Evolutionary conservation across 164 flowering plant genomes (phyloP).

Genomic region (Buxus sempervirens): DNA sequence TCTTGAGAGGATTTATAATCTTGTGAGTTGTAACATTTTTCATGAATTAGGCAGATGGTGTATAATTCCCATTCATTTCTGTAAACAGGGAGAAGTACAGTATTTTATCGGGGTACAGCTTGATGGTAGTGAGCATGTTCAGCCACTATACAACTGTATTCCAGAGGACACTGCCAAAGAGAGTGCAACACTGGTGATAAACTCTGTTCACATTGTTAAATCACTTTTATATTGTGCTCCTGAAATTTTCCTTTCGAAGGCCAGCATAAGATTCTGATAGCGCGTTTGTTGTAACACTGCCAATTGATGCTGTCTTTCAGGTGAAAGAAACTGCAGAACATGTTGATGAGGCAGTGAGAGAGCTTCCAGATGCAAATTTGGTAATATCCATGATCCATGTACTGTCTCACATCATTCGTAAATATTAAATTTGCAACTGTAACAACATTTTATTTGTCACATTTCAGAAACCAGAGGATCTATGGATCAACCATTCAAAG

Average conservation of each 20-base stretch:
- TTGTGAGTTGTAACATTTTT: neutral
- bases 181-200: conserved; percentile 57
- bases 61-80: conserved; percentile 5
- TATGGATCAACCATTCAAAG: conserved; percentile 88
- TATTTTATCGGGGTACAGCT: conserved; percentile 97
- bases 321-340: conserved; percentile 87
- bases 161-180: conserved; percentile 65
- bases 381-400: conserved; percentile 30
- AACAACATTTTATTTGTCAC: neutral
- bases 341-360: conserved; percentile 89
- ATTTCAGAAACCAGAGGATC: conserved; percentile 90
- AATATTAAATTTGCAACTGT: neutral
- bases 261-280: too few species aligned
- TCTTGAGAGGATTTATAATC: neutral
- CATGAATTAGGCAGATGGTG: neutral
- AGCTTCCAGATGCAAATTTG: conserved; percentile 97
- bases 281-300: neutral
- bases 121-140: conserved; percentile 94
- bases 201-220: neutral
- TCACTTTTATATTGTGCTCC: neutral
- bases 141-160: conserved; percentile 82
- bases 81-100: conserved; percentile 88
- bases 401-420: neutral
- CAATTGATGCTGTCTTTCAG: conserved; percentile 32
- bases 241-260: neutral